Percentiles rank a stretch among this genome's conserved stretches.
Conservation (phyloP, 805 yeast genomes). For the Brettanomyces bruxellensis region DNA sequence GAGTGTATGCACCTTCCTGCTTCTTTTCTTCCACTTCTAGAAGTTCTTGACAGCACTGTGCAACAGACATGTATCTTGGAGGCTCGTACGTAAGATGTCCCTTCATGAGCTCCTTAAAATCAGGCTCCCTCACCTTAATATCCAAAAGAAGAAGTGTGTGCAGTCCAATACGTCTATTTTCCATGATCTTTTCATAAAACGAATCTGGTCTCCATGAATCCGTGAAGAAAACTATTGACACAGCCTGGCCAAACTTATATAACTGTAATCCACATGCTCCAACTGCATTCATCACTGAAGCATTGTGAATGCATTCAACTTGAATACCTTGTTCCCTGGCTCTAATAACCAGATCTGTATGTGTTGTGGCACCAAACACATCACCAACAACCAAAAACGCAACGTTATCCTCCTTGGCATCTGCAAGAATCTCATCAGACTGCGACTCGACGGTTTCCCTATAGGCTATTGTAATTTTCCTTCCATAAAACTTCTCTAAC, state of each 20-base stretch:
- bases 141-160: slow-evolving; percentile 86
- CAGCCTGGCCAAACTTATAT: slow-evolving; percentile 93
- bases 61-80: slow-evolving; percentile 90
- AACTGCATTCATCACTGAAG: slow-evolving; percentile 96
- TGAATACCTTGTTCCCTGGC: slow-evolving; percentile 78
- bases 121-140: slow-evolving; percentile 95
- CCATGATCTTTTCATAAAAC: slow-evolving; percentile 81
- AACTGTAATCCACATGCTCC: slow-evolving; percentile 97
- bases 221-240: slow-evolving; percentile 92
- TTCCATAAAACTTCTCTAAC: slow-evolving; percentile 77
- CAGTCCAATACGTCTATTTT: slow-evolving; percentile 82
- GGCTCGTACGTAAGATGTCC: slow-evolving; percentile 92
- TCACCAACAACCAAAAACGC: slow-evolving; percentile 97
- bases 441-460: slow-evolving; percentile 91
- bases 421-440: slow-evolving; percentile 70
- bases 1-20: slow-evolving; percentile 70
- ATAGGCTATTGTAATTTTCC: slow-evolving; percentile 81
- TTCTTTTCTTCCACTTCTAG: slow-evolving; percentile 79
- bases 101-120: slow-evolving; percentile 86
- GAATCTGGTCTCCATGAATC: slow-evolving; percentile 96
- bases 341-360: slow-evolving; percentile 85
- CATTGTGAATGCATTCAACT: slow-evolving; percentile 84
- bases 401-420: slow-evolving; percentile 72
- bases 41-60: slow-evolving; percentile 81
- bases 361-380: slow-evolving; percentile 97